Conservation (phyloP, 352 stramenopile genomes). For the Thalassiosira mediterranea region DNA sequence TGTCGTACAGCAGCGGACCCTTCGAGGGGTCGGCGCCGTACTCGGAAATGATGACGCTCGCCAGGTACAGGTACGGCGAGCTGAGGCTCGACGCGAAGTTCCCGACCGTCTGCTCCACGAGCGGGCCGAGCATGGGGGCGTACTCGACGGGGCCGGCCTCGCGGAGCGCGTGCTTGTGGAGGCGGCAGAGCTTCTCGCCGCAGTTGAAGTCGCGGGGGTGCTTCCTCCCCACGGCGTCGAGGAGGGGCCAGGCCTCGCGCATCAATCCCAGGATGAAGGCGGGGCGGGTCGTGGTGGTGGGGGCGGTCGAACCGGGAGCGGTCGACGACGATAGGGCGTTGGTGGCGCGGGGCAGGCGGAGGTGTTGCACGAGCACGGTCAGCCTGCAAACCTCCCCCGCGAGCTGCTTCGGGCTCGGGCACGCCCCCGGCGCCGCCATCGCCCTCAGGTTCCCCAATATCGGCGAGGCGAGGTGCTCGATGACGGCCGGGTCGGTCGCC, state of each 20-base stretch:
- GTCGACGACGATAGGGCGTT: too few relatives aligned
- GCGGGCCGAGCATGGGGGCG: constrained; percentile 66
- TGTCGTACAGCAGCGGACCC: constrained; percentile 85
- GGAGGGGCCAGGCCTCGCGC: constrained; percentile 74
- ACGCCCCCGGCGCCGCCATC: constrained; percentile 54
- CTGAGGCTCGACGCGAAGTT: constrained; percentile 67
- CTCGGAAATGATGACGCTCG: constrained; percentile 80
- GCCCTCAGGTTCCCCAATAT: constrained; percentile 67
- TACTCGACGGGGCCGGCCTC: constrained; percentile 67
- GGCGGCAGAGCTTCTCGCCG: constrained; percentile 83
- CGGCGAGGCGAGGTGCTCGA: constrained; percentile 68
- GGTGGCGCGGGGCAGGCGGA: constrained; percentile 41
- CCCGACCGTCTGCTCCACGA: constrained; percentile 72
- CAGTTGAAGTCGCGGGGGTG: constrained; percentile 68
- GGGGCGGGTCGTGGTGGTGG: constrained; percentile 19
- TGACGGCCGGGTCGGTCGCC: constrained; percentile 23
- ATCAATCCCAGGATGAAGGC: constrained; percentile 72
- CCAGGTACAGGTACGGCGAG: constrained; percentile 79
- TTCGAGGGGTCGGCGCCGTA: constrained; percentile 79
- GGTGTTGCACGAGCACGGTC: constrained; percentile 74
- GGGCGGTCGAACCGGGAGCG: background rate
- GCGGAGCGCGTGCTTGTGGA: constrained; percentile 83
- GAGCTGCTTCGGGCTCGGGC: constrained; percentile 61
- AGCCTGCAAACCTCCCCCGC: constrained; percentile 77
- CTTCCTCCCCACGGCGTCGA: constrained; percentile 64